Percentiles rank a stretch among this genome's conserved stretches.
phyloP scores from a whole-genome alignment of 1,284 basidiomycete genomes.

The Rhizoctonia solani region DNA sequence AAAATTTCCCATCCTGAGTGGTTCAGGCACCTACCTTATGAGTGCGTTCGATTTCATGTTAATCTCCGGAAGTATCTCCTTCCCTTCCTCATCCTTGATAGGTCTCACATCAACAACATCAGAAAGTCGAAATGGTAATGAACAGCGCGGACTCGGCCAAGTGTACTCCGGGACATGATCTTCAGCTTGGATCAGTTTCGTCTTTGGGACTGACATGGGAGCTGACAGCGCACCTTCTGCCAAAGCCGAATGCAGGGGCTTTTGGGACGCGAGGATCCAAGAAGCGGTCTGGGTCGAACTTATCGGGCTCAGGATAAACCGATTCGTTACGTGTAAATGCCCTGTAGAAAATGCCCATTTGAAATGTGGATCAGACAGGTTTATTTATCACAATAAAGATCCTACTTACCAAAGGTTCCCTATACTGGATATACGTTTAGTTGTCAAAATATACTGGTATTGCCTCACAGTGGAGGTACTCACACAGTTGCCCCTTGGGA shows the following conservation, averaged over 20 bases:
- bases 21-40: too few species aligned
- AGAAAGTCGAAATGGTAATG: too few species aligned
- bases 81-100: too few species aligned
- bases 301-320: slow-evolving; percentile 34
- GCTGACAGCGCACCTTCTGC: slow-evolving; percentile 1
- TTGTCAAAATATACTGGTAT: neutral
- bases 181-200: too few species aligned
- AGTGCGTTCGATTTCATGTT: too few species aligned
- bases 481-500: slow-evolving; percentile 36
- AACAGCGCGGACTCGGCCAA: too few species aligned
- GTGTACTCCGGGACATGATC: too few species aligned
- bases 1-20: too few species aligned
- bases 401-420: slow-evolving; percentile 7
- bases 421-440: neutral
- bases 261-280: slow-evolving; percentile 11
- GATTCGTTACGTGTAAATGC: slow-evolving; percentile 32
- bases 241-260: slow-evolving; percentile 16
- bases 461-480: neutral
- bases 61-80: too few species aligned
- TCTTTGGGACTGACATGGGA: too few species aligned
- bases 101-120: too few species aligned
- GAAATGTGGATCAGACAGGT: neutral
- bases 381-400: neutral
- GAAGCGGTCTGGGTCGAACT: slow-evolving; percentile 39
- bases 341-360: too few species aligned